These are phyloP conservation scores for Ophiocordyceps camponoti-rufipedis DNA, from an alignment of 2,329 filamentous ascomycete genomes.

Conservation along the genomic window DNA sequence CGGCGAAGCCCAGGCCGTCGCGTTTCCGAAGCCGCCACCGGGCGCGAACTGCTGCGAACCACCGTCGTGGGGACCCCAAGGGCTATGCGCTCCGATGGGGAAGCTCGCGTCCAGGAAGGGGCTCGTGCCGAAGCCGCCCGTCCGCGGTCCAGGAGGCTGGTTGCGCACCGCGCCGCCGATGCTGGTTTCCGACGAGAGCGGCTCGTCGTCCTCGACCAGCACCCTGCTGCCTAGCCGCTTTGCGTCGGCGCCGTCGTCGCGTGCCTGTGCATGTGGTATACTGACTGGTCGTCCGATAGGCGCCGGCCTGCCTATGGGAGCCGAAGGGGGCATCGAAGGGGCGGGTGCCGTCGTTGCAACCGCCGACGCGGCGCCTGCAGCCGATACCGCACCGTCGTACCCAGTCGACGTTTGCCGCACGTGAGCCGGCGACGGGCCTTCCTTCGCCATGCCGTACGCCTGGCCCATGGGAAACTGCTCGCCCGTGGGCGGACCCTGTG, in stretches of 20 bases:
- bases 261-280: conserved; percentile 34
- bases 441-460: conserved; percentile 15
- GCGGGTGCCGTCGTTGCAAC: background rate
- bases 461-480: conserved; percentile 15
- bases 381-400: conserved; percentile 33
- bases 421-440: conserved; percentile 30
- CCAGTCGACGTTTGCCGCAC: conserved; percentile 59
- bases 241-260: conserved; percentile 46
- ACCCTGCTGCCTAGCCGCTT: conserved; percentile 82
- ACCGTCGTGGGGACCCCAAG: conserved; percentile 21
- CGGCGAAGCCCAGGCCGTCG: conserved; percentile 17
- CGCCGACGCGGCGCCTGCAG: background rate
- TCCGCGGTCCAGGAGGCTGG: conserved; percentile 30
- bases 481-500: conserved; percentile 7
- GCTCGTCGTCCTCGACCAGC: conserved; percentile 58
- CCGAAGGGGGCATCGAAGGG: conserved; percentile 18
- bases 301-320: conserved; percentile 64
- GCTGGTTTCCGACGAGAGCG: conserved; percentile 17
- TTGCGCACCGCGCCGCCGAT: conserved; percentile 19
- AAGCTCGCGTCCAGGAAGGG: conserved; percentile 24
- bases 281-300: conserved; percentile 82
- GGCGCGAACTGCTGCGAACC: conserved; percentile 22
- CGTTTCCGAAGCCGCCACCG: conserved; percentile 23
- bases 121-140: conserved; percentile 19
- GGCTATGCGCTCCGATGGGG: conserved; percentile 15